phyloP scores from a whole-genome alignment of 768 basidiomycete species.

The Suillus tomentosus region DNA sequence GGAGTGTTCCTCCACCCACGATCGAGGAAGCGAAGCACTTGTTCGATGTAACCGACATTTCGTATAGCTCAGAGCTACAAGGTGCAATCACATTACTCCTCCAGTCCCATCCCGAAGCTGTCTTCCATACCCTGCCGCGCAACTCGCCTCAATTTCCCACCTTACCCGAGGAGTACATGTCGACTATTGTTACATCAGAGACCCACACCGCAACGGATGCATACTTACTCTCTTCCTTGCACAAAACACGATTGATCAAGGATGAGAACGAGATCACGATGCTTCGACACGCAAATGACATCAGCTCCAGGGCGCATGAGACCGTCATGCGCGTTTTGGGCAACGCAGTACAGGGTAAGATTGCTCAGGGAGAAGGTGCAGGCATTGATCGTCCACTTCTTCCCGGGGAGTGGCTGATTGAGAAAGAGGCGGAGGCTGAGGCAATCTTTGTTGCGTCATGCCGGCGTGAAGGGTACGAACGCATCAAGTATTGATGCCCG shows the following conservation, averaged over 20 bases:
- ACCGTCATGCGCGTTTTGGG: constrained; percentile 91
- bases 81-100: background rate
- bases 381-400: constrained; percentile 49
- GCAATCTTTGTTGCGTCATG: constrained; percentile 92
- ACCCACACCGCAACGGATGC: constrained; percentile 50
- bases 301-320: constrained; percentile 90
- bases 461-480: constrained; percentile 77
- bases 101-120: constrained; percentile 42
- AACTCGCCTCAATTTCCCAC: constrained; percentile 53
- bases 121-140: constrained; percentile 67
- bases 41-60: constrained; percentile 61
- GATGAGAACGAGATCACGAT: constrained; percentile 68
- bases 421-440: constrained; percentile 92
- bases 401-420: constrained; percentile 84
- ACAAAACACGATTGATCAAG: constrained; percentile 79
- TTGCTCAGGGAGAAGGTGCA: constrained; percentile 46
- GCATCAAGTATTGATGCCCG: background rate
- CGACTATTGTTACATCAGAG: constrained; percentile 36
- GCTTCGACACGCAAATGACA: constrained; percentile 80
- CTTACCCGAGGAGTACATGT: constrained; percentile 45
- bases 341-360: constrained; percentile 59
- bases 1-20: constrained; percentile 84
- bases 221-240: constrained; percentile 78
- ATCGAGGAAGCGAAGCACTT: constrained; percentile 53
- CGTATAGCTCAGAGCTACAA: constrained; percentile 5